Conservation (phyloP, 2,329 filamentous ascomycete species). For the Escovopsis sp. region DNA sequence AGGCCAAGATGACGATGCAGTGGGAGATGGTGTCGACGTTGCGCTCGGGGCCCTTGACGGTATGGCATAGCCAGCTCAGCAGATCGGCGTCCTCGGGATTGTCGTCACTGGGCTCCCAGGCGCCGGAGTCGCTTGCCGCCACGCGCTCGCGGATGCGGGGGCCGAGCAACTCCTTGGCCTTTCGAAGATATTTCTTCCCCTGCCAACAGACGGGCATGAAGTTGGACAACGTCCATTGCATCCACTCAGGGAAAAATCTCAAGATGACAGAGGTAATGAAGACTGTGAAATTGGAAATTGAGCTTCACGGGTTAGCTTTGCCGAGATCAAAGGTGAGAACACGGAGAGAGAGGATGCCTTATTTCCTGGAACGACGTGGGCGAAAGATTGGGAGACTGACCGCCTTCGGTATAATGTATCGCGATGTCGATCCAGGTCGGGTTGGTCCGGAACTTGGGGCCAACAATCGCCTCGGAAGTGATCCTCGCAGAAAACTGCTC, state of each 20-base stretch:
- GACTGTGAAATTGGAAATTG: not conserved
- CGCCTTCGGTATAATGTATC: not conserved
- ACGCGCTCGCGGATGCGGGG: not conserved
- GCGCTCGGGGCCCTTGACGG: not conserved
- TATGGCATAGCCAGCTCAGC: not conserved
- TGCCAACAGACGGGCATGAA: not conserved
- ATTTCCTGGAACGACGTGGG: not conserved
- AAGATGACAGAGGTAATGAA: not conserved
- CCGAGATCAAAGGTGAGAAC: too few relatives aligned
- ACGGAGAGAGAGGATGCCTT: too few relatives aligned
- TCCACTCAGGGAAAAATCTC: not conserved
- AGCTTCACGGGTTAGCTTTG: too few relatives aligned
- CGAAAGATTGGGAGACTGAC: not conserved
- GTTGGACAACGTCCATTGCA: not conserved
- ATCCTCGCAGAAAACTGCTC: not conserved
- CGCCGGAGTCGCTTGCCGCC: not conserved
- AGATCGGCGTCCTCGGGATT: not conserved
- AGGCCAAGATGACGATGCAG: not conserved
- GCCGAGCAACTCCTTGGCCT: not conserved
- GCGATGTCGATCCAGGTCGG: not conserved
- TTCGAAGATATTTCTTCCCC: not conserved
- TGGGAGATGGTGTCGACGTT: not conserved
- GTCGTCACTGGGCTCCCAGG: not conserved
- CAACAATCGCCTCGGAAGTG: not conserved
- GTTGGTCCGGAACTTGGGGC: not conserved